Base-by-base conservation (phyloP, 1,139 yeast species). In the Saccharomyces hybrid region DNA sequence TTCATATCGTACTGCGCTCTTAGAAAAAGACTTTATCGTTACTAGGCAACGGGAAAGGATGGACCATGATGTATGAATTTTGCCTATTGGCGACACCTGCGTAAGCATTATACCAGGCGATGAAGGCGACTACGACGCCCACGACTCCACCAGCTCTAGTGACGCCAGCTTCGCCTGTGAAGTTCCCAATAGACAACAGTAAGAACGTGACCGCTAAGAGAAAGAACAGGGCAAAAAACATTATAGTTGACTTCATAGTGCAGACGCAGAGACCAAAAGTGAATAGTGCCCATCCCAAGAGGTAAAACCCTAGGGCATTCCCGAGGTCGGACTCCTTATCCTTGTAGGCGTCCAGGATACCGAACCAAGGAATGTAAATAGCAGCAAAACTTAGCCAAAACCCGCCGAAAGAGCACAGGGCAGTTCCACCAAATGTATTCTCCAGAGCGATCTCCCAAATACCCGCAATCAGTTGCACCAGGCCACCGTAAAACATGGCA, bases 401-500 rank as follows among this genome's bases (percentile, higher is more conserved):
- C 0, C 88, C 89, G 56, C 88, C 91, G 64, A 78, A 85, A 9
- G 88, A 83, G 38, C 81, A 71, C 57, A 85, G 74, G 1, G 88
- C 88, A 52, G 83, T 77, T 55, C 84, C 89, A 80, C 88, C 90
- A 73, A 84, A 85, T 50, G 88, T 82, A 71, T 84, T 84, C 60
- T 85, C 89, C 48, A 79, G 58, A 1, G 86, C 84, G 51, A 80
- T 65, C 62, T 79, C 83, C 82, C 82, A 80, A 56, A 77, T 69
- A 3, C 84, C 84, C 28, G 95, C 95, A 28, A 77, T 64, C 72
- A 77, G 70, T 69, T 88, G 96, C 50, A 87, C 81, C 11, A 82
- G 72, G n/a, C 96, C 96, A 55, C 95, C 95, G 71, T 89, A 89
- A 71, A 89, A 89, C 65, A 81, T 79, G 1, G 96, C 96, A 53